Base-by-base conservation (phyloP, 1,139 yeast genomes). In the Saccharomyces hybrid region DNA sequence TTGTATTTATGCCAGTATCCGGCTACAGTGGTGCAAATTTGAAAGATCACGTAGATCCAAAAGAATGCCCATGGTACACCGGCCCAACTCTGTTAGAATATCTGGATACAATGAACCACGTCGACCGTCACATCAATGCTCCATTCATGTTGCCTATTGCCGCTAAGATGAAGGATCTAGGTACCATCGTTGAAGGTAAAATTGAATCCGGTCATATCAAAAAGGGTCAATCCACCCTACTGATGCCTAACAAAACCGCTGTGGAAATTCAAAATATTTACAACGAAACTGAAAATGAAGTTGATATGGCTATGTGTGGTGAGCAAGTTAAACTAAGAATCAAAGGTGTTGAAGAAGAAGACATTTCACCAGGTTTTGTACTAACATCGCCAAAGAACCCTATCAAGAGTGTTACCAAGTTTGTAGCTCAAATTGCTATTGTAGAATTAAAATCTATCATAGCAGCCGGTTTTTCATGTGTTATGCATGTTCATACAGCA, bases 401-500 rank as follows among this genome's bases (percentile, higher is more conserved):
- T 46, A 96, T 93, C 52, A 89, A 88, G 70, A 88, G 96, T 32
- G 95, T 88, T 51, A 86, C 95, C 46, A 81, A 79, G 64, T 93
- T 93, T 69, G 96, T 90, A 73, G 99, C 99, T 4, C 97, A 93
- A 74, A 82, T 93, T 61, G 98, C 98, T 56, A 88, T 93, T 74
- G 96, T 95, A 57, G 99, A 93, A 74, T 83, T 93, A 71, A 89
- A 87, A 75, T 87, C 96, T 20, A 91, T 93, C 68, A 79, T 93
- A 69, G 88, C 99, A 9, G 84, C 95, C 53, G 99, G 99, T 58
- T 93, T 85, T 76, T 84, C 96, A 11, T 93, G 99, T 81, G 97
- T 93, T 57, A 91, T 93, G 97, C 99, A 93, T 70, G 85, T 93
- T 67, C 99, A 95, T 77, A 89, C 99, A 51, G 98, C 99, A 54